Conservation (phyloP, 2,329 filamentous ascomycete species). For the Cladophialophora exuberans region DNA sequence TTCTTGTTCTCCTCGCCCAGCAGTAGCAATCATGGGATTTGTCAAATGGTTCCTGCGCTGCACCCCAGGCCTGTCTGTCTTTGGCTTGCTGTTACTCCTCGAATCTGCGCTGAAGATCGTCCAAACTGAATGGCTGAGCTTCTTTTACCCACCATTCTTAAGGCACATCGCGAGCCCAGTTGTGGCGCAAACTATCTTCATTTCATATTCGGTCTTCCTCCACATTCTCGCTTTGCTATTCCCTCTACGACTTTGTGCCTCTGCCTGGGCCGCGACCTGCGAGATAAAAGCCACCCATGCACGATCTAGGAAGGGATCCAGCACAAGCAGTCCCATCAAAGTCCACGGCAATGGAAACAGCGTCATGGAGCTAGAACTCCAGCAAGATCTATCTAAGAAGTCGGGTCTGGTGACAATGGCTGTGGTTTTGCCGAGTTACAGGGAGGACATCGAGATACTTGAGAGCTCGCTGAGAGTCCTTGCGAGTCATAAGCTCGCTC, state of each 20-base stretch:
- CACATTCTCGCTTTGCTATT: constrained; percentile 68
- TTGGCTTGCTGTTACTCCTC: constrained; percentile 30
- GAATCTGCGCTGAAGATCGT: constrained; percentile 33
- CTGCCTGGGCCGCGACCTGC: constrained; percentile 47
- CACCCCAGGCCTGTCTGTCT: constrained; percentile 31
- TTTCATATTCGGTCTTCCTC: constrained; percentile 67
- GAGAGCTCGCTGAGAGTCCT: constrained; percentile 70
- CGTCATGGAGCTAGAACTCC: constrained; percentile 46
- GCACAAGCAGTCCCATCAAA: constrained; percentile 10
- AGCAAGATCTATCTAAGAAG: not conserved
- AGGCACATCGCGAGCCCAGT: constrained; percentile 15
- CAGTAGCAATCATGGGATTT: constrained; percentile 21
- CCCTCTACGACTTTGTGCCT: constrained; percentile 51
- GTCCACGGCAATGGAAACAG: constrained; percentile 59
- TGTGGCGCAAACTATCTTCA: constrained; percentile 31
- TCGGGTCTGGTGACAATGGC: constrained; percentile 57
- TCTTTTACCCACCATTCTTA: constrained; percentile 20
- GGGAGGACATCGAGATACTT: constrained; percentile 70
- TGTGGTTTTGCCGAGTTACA: constrained; percentile 74
- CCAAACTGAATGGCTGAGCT: constrained; percentile 23
- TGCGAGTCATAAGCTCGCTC: constrained; percentile 67
- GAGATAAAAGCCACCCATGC: constrained; percentile 29
- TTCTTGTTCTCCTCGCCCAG: not conserved
- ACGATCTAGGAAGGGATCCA: constrained; percentile 17
- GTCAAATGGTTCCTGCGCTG: constrained; percentile 31